phyloP scores from a whole-genome alignment of 257 asterid species.

The Leonotis leonurus region DNA sequence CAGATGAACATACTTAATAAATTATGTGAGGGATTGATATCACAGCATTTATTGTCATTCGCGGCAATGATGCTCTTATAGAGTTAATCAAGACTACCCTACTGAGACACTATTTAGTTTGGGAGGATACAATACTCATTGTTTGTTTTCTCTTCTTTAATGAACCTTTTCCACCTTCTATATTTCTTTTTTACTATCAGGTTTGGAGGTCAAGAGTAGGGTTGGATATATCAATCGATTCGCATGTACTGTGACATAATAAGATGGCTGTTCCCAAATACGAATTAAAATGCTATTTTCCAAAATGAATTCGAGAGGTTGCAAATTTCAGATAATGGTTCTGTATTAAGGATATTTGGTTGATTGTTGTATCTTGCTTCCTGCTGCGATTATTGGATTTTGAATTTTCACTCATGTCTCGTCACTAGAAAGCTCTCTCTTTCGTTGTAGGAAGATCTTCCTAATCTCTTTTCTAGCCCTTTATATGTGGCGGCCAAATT shows the following conservation, averaged over 20 bases:
- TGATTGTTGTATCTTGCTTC: background rate
- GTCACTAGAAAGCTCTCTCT: background rate
- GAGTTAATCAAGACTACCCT: background rate
- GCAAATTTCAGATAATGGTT: background rate
- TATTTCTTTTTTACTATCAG: background rate
- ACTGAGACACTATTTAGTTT: background rate
- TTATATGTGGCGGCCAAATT: slow-evolving; percentile 4
- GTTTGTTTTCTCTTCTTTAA: background rate
- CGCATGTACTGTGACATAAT: background rate
- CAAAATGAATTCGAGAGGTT: background rate
- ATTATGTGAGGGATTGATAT: background rate
- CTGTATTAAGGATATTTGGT: background rate
- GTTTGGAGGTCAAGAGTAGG: background rate
- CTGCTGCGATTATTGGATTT: background rate
- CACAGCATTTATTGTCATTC: background rate
- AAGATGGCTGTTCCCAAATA: background rate
- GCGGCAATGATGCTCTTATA: background rate
- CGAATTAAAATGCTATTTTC: background rate
- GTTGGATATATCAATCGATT: too few species aligned
- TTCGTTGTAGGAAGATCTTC: background rate
- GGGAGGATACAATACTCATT: background rate
- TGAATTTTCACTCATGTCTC: background rate
- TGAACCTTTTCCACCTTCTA: background rate
- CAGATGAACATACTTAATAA: background rate
- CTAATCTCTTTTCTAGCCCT: background rate